Percentiles rank a stretch among this genome's conserved stretches.
phyloP scores from a whole-genome alignment of 2,329 filamentous ascomycete genomes.

The Atkinsonella texensis region DNA sequence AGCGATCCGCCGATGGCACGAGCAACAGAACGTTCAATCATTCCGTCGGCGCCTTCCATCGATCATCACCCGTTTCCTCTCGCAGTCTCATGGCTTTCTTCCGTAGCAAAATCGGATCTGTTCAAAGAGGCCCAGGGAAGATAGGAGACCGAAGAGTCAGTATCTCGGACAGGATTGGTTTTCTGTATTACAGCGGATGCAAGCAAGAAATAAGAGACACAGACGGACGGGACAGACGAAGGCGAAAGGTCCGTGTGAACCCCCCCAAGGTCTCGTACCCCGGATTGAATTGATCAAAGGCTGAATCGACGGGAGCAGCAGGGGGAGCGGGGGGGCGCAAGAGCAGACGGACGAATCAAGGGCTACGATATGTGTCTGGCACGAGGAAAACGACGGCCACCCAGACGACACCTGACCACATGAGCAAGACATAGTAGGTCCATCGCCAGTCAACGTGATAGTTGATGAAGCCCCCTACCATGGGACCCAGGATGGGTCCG shows the following conservation, averaged over 20 bases:
- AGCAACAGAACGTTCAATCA: conserved; percentile 52
- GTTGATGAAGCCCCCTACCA: conserved; percentile 74
- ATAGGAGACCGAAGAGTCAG: neutral
- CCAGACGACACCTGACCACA: conserved; percentile 62
- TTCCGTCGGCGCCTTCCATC: conserved; percentile 70
- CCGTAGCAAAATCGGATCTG: conserved; percentile 56
- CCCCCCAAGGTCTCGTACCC: neutral
- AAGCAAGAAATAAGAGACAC: neutral
- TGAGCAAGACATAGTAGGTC: conserved; percentile 75
- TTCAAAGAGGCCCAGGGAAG: neutral
- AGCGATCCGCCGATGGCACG: conserved; percentile 47
- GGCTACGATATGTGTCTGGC: conserved; percentile 70
- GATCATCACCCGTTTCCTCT: conserved; percentile 62
- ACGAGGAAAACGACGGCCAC: conserved; percentile 57
- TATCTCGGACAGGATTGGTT: neutral
- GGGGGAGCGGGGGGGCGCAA: no score
- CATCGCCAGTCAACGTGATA: conserved; percentile 63
- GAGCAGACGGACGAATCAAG: neutral
- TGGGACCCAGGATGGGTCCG: conserved; percentile 46
- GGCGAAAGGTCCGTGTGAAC: neutral
- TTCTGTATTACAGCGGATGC: no score
- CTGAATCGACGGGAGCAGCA: neutral
- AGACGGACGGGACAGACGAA: neutral
- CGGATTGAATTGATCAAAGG: neutral
- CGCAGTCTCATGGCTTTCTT: conserved; percentile 60